Conservation (phyloP, 768 basidiomycete species). For the Dacryopinax spathularia region DNA sequence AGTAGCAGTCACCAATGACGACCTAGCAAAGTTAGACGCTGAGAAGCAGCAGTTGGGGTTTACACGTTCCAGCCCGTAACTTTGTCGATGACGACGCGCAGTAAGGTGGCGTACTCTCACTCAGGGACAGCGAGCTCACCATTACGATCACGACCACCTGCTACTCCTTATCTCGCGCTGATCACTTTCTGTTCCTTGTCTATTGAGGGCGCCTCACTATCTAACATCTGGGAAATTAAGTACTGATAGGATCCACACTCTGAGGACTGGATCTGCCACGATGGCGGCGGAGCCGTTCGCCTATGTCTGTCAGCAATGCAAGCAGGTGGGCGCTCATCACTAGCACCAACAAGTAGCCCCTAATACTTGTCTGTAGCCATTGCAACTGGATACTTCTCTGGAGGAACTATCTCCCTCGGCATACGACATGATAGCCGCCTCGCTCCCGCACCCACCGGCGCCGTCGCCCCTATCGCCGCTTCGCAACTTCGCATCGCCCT, state of each 20-base stretch:
- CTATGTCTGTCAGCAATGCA: constrained; percentile 64
- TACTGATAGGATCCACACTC: too few relatives aligned
- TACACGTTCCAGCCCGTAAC: too few relatives aligned
- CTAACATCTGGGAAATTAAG: too few relatives aligned
- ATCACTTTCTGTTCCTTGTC: too few relatives aligned
- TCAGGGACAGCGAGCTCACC: background rate
- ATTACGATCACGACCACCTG: background rate
- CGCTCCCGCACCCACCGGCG: background rate
- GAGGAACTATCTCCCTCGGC: constrained; percentile 72
- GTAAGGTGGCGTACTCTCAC: too few relatives aligned
- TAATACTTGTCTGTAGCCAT: constrained; percentile 34
- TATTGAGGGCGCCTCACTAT: too few relatives aligned
- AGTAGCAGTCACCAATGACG: too few relatives aligned
- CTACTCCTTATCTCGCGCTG: background rate
- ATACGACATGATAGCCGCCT: constrained; percentile 70
- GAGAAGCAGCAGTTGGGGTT: too few relatives aligned
- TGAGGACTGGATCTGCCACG: too few relatives aligned
- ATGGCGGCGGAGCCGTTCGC: too few relatives aligned
- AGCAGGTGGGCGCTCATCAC: constrained; percentile 26
- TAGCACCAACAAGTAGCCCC: background rate
- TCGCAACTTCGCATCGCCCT: constrained; percentile 21
- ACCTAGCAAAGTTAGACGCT: too few relatives aligned
- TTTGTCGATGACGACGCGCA: too few relatives aligned
- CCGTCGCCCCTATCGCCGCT: background rate
- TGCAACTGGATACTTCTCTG: constrained; percentile 88